Evolutionary conservation across 2,329 filamentous ascomycete genomes (phyloP).

Genomic region (Ascomycota sp.): DNA sequence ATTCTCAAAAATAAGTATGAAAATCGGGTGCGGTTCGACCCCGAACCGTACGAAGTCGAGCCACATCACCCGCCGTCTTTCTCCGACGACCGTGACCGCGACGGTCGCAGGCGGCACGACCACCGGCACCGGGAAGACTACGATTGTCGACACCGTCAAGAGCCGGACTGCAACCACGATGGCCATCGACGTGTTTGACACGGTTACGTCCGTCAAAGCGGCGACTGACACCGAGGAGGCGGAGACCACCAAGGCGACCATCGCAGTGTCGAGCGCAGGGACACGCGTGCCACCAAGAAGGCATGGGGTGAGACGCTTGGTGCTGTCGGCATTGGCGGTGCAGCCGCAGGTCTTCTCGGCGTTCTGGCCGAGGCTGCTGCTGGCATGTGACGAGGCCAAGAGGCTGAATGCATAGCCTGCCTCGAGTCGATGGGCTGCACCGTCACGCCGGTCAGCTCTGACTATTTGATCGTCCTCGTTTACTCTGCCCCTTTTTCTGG

Average conservation of each 20-base stretch:
- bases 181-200: constrained; percentile 10
- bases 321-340: constrained; percentile 38
- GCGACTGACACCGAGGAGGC: constrained; percentile 6
- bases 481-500: too few species aligned
- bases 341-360: constrained; percentile 35
- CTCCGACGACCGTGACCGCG: constrained; percentile 12
- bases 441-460: neutral
- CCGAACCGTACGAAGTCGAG: constrained; percentile 24
- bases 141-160: constrained; percentile 9
- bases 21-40: constrained; percentile 33
- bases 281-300: constrained; percentile 20
- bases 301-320: constrained; percentile 32
- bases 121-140: constrained; percentile 4
- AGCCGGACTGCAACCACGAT: constrained; percentile 4
- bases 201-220: too few species aligned
- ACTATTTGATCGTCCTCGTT: too few species aligned
- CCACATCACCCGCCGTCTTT: constrained; percentile 6
- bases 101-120: too few species aligned
- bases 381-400: constrained; percentile 7
- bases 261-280: constrained; percentile 16
- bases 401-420: too few species aligned
- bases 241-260: constrained; percentile 13
- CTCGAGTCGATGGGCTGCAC: neutral
- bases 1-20: constrained; percentile 42
- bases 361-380: constrained; percentile 36